Base-by-base conservation (phyloP, 768 basidiomycete genomes). In the Rhodotorula graminis region DNA sequence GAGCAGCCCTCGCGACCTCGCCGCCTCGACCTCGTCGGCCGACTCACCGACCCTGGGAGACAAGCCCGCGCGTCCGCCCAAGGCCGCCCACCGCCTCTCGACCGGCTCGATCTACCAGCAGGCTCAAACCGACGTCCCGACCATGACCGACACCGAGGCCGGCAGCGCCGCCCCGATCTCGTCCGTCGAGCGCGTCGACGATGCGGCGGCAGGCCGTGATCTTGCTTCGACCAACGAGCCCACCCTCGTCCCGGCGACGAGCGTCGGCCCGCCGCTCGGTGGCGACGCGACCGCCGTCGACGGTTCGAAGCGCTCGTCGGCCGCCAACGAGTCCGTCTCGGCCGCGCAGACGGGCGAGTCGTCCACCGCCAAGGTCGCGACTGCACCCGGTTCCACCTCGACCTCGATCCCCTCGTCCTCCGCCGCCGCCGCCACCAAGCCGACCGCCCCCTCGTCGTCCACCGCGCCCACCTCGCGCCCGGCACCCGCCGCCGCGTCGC, bases 1-100 rank as follows among this genome's bases (percentile, higher is more conserved):
- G 27, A 21, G 23, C n/a, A 21, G 16, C 50, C 37, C 57, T n/a
- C 18, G 16, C n/a, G 37, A 29, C 10, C 47, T 33, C 18, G 9
- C 57, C 33, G 10, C 59, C n/a, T 33, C 29, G 21, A 44, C 27
- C 18, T 59, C 60, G 42, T 59, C 60, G 42, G 15, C 64, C 37
- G 61, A 57, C 47, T 49, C 58, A 23, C 37, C 56, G 19, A 64
- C 57, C 23, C 55, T 46, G 16, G 63, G 50, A 12, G 53, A 52
- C 21, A 61, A 60, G 50, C 66, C 73, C 14, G 62, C 55, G 6
- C 69, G 69, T 1, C 73, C 73, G 4, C 58, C 69, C n/a, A 70
- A 68, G 40, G 62, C 71, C 18, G 52, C 63, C 21, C 37, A 70
- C 53, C 56, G 69, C 27, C 62, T 65, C 14, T 64, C 66, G 37